Evolutionary conservation across 176 grass and related monocot species (phyloP).

Genomic region (Hordeum vulgare): MorexV3_pseudomolecules_assembly NC_058523.1:101320291-101320790

Average conservation of each 20-base stretch:
- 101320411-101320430: no score
- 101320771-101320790: neutral
- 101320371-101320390: neutral
- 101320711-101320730: no score
- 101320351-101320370: neutral
- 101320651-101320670: neutral
- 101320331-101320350: neutral
- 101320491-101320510: no score
- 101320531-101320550: constrained; percentile 57
- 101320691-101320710: no score
- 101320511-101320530: neutral
- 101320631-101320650: neutral
- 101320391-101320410: no score
- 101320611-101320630: constrained; percentile 64
- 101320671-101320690: no score
- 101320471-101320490: no score
- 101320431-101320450: no score
- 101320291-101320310: neutral
- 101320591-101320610: constrained; percentile 56
- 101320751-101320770: no score
- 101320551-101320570: constrained; percentile 34
- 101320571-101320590: constrained; percentile 50
- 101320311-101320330: constrained; percentile 22
- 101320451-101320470: no score
- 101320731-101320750: no score